A percentile compares a stretch with the other conserved stretches of the same genome.
These are phyloP conservation scores for Populus davidiana DNA, from an alignment of 345 rosid species.

Conservation along the genomic window DNA sequence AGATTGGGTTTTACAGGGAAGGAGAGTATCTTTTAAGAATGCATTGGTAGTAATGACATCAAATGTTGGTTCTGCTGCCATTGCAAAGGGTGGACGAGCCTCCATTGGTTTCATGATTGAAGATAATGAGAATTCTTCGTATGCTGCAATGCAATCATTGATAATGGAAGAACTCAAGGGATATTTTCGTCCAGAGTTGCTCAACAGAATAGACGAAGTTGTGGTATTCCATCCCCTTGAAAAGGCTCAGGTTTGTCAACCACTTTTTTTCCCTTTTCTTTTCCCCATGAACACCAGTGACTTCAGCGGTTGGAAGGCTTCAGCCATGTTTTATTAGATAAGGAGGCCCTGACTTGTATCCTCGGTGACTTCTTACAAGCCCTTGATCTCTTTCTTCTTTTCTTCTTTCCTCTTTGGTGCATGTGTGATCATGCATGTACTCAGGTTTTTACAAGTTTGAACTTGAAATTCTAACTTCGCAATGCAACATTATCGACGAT, in stretches of 20 bases:
- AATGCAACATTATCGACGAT: neutral
- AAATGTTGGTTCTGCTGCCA: constrained; percentile 81
- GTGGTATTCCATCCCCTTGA: constrained; percentile 85
- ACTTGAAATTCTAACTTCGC: neutral
- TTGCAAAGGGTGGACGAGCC: constrained; percentile 82
- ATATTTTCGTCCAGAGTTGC: constrained; percentile 91
- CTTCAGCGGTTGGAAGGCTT: neutral
- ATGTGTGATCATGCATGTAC: neutral
- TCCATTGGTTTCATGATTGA: constrained; percentile 58
- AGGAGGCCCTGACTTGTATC: neutral
- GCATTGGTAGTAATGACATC: constrained; percentile 95
- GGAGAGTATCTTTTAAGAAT: constrained; percentile 90
- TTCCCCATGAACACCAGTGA: neutral
- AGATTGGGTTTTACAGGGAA: constrained; percentile 51
- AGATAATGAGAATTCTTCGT: constrained; percentile 55
- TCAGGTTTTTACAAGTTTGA: neutral
- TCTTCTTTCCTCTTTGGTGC: neutral
- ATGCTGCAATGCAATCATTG: constrained; percentile 71
- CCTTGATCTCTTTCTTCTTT: neutral
- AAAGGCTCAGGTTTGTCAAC: constrained; percentile 74
- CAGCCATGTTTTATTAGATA: neutral
- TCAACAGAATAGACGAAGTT: constrained; percentile 92
- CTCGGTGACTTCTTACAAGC: neutral
- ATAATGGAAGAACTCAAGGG: constrained; percentile 81
- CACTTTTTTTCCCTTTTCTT: neutral